These are phyloP conservation scores for Colletotrichum sp. DNA, from an alignment of 2,329 filamentous ascomycete genomes.

Conservation along the genomic window DNA sequence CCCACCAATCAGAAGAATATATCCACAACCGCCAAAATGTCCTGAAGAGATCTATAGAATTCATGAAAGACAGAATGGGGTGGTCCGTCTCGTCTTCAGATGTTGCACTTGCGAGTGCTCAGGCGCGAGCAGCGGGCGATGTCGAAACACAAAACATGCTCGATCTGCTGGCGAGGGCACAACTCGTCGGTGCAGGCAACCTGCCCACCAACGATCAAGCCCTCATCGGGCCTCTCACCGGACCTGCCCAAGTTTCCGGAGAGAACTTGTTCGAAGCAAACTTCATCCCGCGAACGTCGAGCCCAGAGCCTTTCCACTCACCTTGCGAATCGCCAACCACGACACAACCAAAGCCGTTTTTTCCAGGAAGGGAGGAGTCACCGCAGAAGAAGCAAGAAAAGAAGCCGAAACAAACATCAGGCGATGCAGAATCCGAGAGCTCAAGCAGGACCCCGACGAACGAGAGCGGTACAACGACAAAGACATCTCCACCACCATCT, in stretches of 20 bases:
- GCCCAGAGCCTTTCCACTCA: conserved; percentile 50
- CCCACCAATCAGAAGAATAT: conserved; percentile 91
- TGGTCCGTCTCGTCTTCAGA: conserved; percentile 72
- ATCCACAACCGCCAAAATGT: conserved; percentile 92
- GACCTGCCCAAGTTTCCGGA: conserved; percentile 74
- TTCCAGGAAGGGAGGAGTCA: conserved; percentile 8
- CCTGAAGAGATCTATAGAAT: conserved; percentile 91
- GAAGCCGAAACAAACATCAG: conserved; percentile 22
- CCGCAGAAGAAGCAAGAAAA: background rate
- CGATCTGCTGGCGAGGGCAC: conserved; percentile 82
- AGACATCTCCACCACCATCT: conserved; percentile 59
- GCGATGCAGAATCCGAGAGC: conserved; percentile 44
- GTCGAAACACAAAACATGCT: conserved; percentile 89
- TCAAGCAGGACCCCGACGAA: conserved; percentile 61
- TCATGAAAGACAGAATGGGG: conserved; percentile 91
- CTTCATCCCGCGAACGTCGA: conserved; percentile 65
- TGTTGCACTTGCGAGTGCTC: conserved; percentile 79
- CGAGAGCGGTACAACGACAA: conserved; percentile 57
- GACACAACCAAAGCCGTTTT: background rate
- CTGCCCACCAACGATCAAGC: conserved; percentile 52
- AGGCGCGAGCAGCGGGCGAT: conserved; percentile 83
- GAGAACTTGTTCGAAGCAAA: conserved; percentile 86
- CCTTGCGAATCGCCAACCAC: conserved; percentile 38
- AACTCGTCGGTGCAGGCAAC: conserved; percentile 74
- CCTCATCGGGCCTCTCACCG: conserved; percentile 70